Evolutionary conservation across 1,139 yeast species (phyloP), one percentile per base, ranked within the genome.

Genomic region (Magnusiomyces ingens): DNA sequence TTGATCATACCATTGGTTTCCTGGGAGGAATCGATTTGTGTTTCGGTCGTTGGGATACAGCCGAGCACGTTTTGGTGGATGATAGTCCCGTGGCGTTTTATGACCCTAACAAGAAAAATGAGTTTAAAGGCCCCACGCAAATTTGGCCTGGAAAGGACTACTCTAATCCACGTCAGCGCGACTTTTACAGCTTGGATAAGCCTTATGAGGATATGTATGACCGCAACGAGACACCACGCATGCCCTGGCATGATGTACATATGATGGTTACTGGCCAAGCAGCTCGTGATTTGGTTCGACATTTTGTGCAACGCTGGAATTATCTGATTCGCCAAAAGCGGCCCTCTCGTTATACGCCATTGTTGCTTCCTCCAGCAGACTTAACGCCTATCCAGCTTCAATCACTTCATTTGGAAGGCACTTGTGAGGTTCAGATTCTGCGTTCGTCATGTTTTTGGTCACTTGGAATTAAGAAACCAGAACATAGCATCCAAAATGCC

Each of bases 181-280:
- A 94, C 68, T 94, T 94, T 67, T 79, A 67, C 64, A 83, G 78
- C 1, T 75, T 94, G 56, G 90, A 91, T 59, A 82, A 81, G 59
- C 99, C 99, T 1, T 90, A 85, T 64, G 95, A 87, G 49, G 88
- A 90, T 21, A 85, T 93, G 95, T 90, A 90, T 66, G 95, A 94
- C 68, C 79, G 99, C 59, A 74, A 79, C 36, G 70, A 70, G 21
- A 78, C 81, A 15, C 98, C 99, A 2, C 79, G 99, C 63, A 94
- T 94, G 99, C 99, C 99, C 5, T 94, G 99, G 99, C 99, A 94
- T 69, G 99, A 94, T 75, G 88, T 94, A 48, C 98, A 93, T 64
- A 93, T 91, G 95, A 82, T 90, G 72, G 83, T 95, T 2, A 81
- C 91, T 10, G 99, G 99, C n/a, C 95, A 91, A 64, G 82, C 91